Evolutionary conservation across 179 eudicot species (phyloP).

Genomic region (Drosera spatulata): DNA sequence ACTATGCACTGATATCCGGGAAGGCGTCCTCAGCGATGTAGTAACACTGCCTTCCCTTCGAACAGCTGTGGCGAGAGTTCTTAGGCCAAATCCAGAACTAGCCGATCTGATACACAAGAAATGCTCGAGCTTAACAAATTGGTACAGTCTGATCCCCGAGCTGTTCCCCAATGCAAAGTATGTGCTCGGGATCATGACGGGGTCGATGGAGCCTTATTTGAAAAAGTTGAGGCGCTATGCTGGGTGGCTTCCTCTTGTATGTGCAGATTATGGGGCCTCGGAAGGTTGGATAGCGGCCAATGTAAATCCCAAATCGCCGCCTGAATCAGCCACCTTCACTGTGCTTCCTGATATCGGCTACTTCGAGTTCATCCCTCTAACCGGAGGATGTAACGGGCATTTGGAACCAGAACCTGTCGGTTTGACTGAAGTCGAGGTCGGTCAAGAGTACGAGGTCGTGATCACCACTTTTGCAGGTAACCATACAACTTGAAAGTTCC

Average conservation of each 20-base stretch:
- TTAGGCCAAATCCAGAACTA: slow-evolving; percentile 41
- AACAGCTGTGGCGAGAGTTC: slow-evolving; percentile 26
- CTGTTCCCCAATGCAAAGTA: slow-evolving; percentile 55
- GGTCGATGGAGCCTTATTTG: slow-evolving; percentile 66
- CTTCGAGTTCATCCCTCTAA: slow-evolving; percentile 53
- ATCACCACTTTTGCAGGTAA: slow-evolving; percentile 50
- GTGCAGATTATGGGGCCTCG: slow-evolving; percentile 58
- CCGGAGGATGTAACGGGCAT: slow-evolving; percentile 1
- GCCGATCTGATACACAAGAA: slow-evolving; percentile 28
- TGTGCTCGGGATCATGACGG: slow-evolving; percentile 60
- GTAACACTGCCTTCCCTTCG: slow-evolving; percentile 31
- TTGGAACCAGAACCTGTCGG: slow-evolving; percentile 26
- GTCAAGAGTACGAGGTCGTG: slow-evolving; percentile 52
- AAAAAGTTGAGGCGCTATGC: slow-evolving; percentile 50
- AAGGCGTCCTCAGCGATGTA: slow-evolving; percentile 27
- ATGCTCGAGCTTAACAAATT: slow-evolving; percentile 31
- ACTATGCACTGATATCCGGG: slow-evolving; percentile 35
- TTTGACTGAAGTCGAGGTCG: slow-evolving; percentile 43
- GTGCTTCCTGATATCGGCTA: slow-evolving; percentile 49
- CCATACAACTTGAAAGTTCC: not conserved
- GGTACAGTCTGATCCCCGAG: slow-evolving; percentile 47
- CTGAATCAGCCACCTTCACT: slow-evolving; percentile 35
- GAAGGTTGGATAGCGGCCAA: slow-evolving; percentile 68
- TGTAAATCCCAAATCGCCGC: slow-evolving; percentile 39
- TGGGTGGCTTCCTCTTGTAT: slow-evolving; percentile 35